Evolutionary conservation across 2,329 filamentous ascomycete species (phyloP).

Genomic region (Sclerotinia spermophila): DNA sequence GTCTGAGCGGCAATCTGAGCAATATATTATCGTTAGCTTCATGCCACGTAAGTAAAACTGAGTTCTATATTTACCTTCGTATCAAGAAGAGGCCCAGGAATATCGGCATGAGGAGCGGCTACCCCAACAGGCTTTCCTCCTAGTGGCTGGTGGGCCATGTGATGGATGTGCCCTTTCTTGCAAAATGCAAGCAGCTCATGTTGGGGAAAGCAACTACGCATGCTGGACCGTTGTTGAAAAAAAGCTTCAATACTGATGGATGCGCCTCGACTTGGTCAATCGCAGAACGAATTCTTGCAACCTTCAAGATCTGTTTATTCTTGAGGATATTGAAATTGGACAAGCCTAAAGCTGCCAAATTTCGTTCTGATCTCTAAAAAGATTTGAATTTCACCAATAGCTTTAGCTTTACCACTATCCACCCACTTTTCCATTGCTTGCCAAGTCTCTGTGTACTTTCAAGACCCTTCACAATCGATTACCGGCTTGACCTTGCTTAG

Average conservation of each 20-base stretch:
- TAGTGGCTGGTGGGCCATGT: conserved; percentile 20
- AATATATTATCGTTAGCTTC: background rate
- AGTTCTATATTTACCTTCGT: background rate
- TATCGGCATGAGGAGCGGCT: conserved; percentile 11
- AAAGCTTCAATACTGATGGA: background rate
- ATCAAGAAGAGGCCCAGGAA: conserved; percentile 17
- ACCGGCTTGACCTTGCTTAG: background rate
- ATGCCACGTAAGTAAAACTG: background rate
- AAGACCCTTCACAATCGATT: conserved; percentile 4
- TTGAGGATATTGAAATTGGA: conserved; percentile 19
- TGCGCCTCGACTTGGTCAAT: conserved; percentile 12
- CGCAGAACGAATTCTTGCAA: conserved; percentile 9
- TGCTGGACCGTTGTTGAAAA: background rate
- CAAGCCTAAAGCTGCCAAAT: background rate
- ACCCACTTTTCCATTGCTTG: conserved; percentile 12
- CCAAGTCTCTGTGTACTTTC: conserved; percentile 14
- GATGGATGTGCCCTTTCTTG: conserved; percentile 17
- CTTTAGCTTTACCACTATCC: conserved; percentile 10
- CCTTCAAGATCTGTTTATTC: background rate
- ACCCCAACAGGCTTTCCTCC: conserved; percentile 17
- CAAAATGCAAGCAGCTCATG: conserved; percentile 11
- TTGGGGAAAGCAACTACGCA: conserved; percentile 9
- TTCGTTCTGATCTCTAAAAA: background rate
- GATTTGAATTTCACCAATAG: background rate
- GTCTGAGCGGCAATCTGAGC: background rate